These are phyloP conservation scores for Aphanoascus verrucosus DNA, from an alignment of 2,329 filamentous ascomycete genomes.

Conservation along the genomic window DNA sequence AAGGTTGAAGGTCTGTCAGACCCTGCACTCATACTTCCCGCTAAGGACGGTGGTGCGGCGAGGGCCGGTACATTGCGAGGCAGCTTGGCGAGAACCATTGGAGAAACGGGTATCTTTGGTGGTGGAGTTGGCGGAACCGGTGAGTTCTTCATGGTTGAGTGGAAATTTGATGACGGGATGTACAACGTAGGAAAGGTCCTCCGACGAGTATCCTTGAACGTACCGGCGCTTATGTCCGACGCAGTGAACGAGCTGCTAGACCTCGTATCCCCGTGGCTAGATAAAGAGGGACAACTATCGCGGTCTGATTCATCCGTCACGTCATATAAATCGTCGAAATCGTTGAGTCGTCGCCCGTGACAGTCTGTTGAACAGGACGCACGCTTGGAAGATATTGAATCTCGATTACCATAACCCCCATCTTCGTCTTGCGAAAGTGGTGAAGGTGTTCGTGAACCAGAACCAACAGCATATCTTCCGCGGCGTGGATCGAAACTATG, in stretches of 20 bases:
- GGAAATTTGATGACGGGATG: conserved; percentile 44
- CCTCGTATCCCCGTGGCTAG: conserved; percentile 34
- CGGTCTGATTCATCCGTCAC: conserved; percentile 54
- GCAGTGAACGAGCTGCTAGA: conserved; percentile 31
- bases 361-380: background rate
- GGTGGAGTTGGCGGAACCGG: conserved; percentile 41
- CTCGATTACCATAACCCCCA: conserved; percentile 2
- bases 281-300: conserved; percentile 49
- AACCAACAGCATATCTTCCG: background rate
- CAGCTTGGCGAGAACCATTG: conserved; percentile 62
- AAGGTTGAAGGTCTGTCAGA: conserved; percentile 73
- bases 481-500: background rate
- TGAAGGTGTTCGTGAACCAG: background rate
- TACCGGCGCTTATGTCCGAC: conserved; percentile 26
- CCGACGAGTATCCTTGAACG: conserved; percentile 31
- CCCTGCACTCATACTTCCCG: conserved; percentile 60
- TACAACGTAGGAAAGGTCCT: conserved; percentile 48
- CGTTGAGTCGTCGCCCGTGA: conserved; percentile 21
- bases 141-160: conserved; percentile 45
- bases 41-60: conserved; percentile 76
- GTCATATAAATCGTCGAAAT: conserved; percentile 82
- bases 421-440: conserved; percentile 1
- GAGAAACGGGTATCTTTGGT: conserved; percentile 59
- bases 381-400: conserved; percentile 1
- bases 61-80: conserved; percentile 59